Conservation (phyloP, 1,284 basidiomycete genomes). For the Ceratobasidium sp. region DNA sequence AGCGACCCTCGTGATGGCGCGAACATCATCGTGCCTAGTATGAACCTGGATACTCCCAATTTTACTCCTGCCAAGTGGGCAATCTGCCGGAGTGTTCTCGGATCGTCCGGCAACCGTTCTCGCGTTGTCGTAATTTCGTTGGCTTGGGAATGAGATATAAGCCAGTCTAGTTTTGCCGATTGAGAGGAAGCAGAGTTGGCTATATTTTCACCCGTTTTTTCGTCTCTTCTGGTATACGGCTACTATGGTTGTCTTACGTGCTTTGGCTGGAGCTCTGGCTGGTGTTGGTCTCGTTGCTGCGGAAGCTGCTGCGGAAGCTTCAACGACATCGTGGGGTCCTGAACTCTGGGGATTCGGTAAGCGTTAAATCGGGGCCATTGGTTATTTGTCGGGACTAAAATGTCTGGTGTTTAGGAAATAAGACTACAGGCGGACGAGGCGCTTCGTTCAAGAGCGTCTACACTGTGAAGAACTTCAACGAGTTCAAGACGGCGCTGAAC, state of each 20-base stretch:
- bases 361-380: neutral
- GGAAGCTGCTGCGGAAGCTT: too few species aligned
- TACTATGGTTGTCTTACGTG: conserved; percentile 33
- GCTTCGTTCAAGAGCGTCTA: conserved; percentile 22
- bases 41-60: neutral
- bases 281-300: conserved; percentile 16
- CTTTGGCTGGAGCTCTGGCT: conserved; percentile 17
- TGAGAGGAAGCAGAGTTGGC: neutral
- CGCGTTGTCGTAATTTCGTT: conserved; percentile 7
- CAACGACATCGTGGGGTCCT: conserved; percentile 11
- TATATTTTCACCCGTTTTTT: neutral
- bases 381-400: neutral
- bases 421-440: conserved; percentile 28
- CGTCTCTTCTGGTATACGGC: neutral
- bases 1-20: conserved; percentile 25
- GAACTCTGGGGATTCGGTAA: conserved; percentile 40
- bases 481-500: conserved; percentile 36
- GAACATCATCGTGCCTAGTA: conserved; percentile 1
- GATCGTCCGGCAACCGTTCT: conserved; percentile 9
- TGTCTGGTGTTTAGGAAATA: neutral
- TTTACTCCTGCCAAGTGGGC: conserved; percentile 27
- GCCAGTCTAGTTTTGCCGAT: neutral
- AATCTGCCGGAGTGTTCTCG: conserved; percentile 28
- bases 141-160: neutral
- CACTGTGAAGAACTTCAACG: conserved; percentile 34